Percentiles rank a stretch among this genome's conserved stretches.
Conservation (phyloP, 1,284 basidiomycete genomes). For the Tausonia pullulans region DNA sequence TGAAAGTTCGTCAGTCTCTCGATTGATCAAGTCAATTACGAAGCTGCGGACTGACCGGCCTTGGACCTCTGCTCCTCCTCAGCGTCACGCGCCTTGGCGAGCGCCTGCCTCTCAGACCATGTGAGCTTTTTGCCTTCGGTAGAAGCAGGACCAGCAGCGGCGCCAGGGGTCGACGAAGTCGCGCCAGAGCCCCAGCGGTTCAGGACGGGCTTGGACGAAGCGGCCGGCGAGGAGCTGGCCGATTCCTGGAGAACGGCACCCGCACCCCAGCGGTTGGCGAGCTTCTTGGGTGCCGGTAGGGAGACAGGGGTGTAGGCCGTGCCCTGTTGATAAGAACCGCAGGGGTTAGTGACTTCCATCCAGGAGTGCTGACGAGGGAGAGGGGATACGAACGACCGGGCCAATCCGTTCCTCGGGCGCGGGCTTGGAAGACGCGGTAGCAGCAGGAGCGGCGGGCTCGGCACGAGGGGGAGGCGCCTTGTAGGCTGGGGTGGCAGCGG, state of each 20-base stretch:
- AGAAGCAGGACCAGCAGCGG: slow-evolving; percentile 11
- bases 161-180: slow-evolving; percentile 17
- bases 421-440: neutral
- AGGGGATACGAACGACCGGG: slow-evolving; percentile 43
- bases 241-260: slow-evolving; percentile 42
- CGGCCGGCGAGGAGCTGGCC: slow-evolving; percentile 15
- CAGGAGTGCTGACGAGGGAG: neutral
- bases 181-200: slow-evolving; percentile 30
- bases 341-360: neutral
- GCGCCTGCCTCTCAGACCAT: slow-evolving; percentile 79
- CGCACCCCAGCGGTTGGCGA: slow-evolving; percentile 67
- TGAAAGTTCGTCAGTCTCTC: neutral
- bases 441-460: neutral
- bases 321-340: slow-evolving; percentile 36
- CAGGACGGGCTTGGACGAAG: slow-evolving; percentile 26
- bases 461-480: neutral
- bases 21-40: slow-evolving; percentile 15
- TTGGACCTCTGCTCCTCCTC: slow-evolving; percentile 65
- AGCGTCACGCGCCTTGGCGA: slow-evolving; percentile 69
- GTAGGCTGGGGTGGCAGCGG: slow-evolving; percentile 6
- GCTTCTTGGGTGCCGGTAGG: slow-evolving; percentile 68
- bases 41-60: slow-evolving; percentile 29
- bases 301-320: slow-evolving; percentile 79
- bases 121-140: slow-evolving; percentile 58
- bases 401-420: slow-evolving; percentile 51